A percentile compares a stretch with the other conserved stretches of the same genome.
Conservation (phyloP, 345 rosid species). For the Garcia nutans region DNA sequence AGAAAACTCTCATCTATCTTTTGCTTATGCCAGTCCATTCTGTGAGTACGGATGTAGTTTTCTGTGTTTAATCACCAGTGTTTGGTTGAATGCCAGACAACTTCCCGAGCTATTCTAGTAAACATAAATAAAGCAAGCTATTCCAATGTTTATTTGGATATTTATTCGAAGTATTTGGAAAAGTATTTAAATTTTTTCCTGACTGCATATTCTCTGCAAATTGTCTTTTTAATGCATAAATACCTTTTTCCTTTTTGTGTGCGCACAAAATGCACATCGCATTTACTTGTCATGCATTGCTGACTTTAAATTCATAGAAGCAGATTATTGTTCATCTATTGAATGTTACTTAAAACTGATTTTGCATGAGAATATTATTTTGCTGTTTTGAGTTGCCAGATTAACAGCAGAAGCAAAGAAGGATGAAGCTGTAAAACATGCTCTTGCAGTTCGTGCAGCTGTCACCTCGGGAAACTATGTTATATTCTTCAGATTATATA, state of each 20-base stretch:
- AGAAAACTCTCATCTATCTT: too few relatives aligned
- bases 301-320: not conserved
- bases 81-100: too few relatives aligned
- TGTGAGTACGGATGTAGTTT: too few relatives aligned
- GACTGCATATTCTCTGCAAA: not conserved
- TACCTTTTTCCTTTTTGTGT: not conserved
- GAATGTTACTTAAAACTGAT: not conserved
- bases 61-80: too few relatives aligned
- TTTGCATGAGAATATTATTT: constrained; percentile 19
- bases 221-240: too few relatives aligned
- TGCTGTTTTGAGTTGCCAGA: constrained; percentile 38
- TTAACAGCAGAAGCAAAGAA: constrained; percentile 69
- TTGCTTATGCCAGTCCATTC: too few relatives aligned
- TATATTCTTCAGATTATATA: constrained; percentile 79
- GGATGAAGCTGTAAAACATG: constrained; percentile 84
- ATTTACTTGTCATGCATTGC: not conserved
- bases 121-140: not conserved
- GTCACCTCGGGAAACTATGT: constrained; percentile 92
- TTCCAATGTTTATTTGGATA: not conserved
- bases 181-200: not conserved
- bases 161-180: not conserved
- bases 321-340: not conserved
- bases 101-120: not conserved
- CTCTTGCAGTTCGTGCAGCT: constrained; percentile 92
- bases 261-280: not conserved